Evolutionary conservation across 331 rosid genomes (phyloP).

Genomic region (Erythrophleum ivorense): DNA sequence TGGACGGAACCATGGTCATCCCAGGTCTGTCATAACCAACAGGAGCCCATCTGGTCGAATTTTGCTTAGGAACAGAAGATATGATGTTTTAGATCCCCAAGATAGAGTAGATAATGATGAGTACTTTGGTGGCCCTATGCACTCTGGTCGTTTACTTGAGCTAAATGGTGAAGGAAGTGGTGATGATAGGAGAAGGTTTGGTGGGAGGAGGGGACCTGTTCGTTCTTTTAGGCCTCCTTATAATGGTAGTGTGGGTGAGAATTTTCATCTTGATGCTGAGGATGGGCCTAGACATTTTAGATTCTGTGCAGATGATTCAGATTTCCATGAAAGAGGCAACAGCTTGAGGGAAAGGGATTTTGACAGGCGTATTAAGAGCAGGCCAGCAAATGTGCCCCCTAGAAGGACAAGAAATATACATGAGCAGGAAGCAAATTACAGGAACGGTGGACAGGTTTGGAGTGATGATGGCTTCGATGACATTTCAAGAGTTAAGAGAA

Average conservation of each 20-base stretch:
- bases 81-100: constrained; percentile 65
- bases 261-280: constrained; percentile 64
- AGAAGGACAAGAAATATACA: constrained; percentile 76
- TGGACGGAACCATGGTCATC: constrained; percentile 68
- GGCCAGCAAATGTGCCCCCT: constrained; percentile 68
- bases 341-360: constrained; percentile 71
- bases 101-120: constrained; percentile 65
- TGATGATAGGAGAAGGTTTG: constrained; percentile 77
- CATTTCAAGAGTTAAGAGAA: constrained; percentile 49
- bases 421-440: constrained; percentile 70
- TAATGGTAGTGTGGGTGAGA: constrained; percentile 60
- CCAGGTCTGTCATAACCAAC: constrained; percentile 60
- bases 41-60: constrained; percentile 67
- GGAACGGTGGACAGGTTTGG: constrained; percentile 76
- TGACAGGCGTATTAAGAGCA: constrained; percentile 66
- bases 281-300: constrained; percentile 66
- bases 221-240: constrained; percentile 76
- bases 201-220: constrained; percentile 67
- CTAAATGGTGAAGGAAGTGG: constrained; percentile 64
- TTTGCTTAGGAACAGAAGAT: constrained; percentile 68
- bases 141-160: constrained; percentile 65
- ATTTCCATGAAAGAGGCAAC: constrained; percentile 79
- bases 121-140: constrained; percentile 69
- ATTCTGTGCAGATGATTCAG: constrained; percentile 69
- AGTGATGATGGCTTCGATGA: constrained; percentile 61